Base-by-base conservation (phyloP, 495 filamentous ascomycete species). In the Aspergillus egyptiacus region DNA sequence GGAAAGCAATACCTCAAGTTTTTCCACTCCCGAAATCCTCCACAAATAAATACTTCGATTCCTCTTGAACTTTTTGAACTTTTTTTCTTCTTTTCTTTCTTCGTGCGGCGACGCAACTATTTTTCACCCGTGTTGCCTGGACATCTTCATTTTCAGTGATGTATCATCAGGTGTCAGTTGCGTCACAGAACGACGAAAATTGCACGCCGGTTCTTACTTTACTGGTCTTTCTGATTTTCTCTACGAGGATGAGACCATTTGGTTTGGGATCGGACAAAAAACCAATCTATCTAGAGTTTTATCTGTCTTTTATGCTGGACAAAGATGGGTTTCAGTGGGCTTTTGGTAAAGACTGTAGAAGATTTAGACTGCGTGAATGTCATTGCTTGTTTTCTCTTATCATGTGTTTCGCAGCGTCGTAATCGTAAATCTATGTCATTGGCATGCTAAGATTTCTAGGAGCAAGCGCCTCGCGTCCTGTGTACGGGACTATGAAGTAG, bases 91-190 rank as follows among this genome's bases (percentile, higher is more conserved):
- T 70, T 77, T 69, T 60, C 61, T 57, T 66, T 67, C 76, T 78
- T 82, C 70, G 76, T 82, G 79, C 79, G 77, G 79, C 77, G 75
- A 69, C 71, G 72, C 70, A 71, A 74, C 71, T 72, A 58, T 62
- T 2, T 2, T 5, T 55, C 47, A 60, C 57, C 57, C 57, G 57
- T 60, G 57, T 60, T 60, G 57, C 57, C 51, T 60, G 51, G 44
- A 60, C 57, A 60, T 60, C 57, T 48, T 23, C 45, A 33, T 68
- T 57, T 62, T 63, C 73, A 70, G 71, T 80, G 73, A 70, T 73
- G 70, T 73, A 35, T 42, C 24, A 28, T 30, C 73, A 79, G 72
- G 78, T 76, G 78, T 82, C 78, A 67, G 73, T 76, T 72, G 73
- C 67, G 75, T 68, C 76, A 77, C 71, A 82, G 78, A 82, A 47